Evolutionary conservation across 1,284 basidiomycete genomes (phyloP).

Genomic region (Pyrrhoderma lamaoense): DNA sequence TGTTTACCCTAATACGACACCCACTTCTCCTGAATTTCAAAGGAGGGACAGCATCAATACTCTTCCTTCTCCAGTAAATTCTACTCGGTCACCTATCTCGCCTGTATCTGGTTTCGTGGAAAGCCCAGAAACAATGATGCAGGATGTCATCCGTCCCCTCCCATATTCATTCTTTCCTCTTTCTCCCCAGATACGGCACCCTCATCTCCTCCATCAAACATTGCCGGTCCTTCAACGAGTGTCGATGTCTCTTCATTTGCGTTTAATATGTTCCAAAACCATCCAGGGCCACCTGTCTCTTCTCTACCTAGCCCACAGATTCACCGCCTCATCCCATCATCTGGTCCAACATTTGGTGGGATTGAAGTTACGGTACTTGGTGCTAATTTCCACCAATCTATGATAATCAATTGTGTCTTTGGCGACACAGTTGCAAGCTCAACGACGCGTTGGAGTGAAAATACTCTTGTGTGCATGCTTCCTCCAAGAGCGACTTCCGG

Average conservation of each 20-base stretch:
- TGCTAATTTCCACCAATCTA: constrained; percentile 71
- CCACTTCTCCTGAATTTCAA: constrained; percentile 4
- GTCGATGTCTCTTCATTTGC: constrained; percentile 15
- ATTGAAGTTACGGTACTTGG: constrained; percentile 94
- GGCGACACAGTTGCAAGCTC: constrained; percentile 78
- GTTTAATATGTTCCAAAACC: constrained; percentile 8
- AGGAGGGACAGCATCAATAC: constrained; percentile 1
- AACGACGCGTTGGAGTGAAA: constrained; percentile 89
- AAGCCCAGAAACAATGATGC: constrained; percentile 11
- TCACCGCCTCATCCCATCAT: constrained; percentile 82
- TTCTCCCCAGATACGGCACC: constrained; percentile 20
- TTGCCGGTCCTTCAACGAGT: neutral
- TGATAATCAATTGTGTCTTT: constrained; percentile 76
- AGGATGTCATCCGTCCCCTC: constrained; percentile 8
- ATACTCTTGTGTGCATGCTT: constrained; percentile 87
- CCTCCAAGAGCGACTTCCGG: constrained; percentile 82
- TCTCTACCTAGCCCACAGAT: constrained; percentile 57
- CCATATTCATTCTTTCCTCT: constrained; percentile 14
- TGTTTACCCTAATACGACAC: constrained; percentile 5
- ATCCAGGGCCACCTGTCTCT: constrained; percentile 29
- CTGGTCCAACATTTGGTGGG: constrained; percentile 89
- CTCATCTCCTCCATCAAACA: constrained; percentile 16
- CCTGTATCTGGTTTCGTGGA: constrained; percentile 10
- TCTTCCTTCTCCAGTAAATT: constrained; percentile 14
- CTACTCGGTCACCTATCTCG: constrained; percentile 11